Conservation (phyloP, 2,329 filamentous ascomycete species). For the Pestalotiopsis sp. region DNA sequence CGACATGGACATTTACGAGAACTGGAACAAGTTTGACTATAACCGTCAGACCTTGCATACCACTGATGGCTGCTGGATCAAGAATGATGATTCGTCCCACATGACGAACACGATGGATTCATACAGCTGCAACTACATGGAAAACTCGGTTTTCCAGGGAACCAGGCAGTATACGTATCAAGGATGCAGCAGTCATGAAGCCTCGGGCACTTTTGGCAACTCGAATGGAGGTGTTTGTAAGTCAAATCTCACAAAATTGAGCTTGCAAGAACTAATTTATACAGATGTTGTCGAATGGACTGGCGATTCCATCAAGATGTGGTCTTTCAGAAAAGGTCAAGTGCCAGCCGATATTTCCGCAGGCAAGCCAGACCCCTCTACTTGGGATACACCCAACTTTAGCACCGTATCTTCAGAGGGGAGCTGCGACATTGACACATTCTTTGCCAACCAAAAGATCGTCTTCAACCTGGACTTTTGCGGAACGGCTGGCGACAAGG, state of each 20-base stretch:
- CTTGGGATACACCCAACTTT: slow-evolving; percentile 23
- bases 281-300: slow-evolving; percentile 64
- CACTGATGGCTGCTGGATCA: slow-evolving; percentile 36
- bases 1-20: slow-evolving; percentile 70
- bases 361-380: neutral
- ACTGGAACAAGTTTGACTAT: slow-evolving; percentile 54
- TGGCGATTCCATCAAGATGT: slow-evolving; percentile 58
- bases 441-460: slow-evolving; percentile 28
- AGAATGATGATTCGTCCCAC: slow-evolving; percentile 17
- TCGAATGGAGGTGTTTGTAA: slow-evolving; percentile 40
- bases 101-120: slow-evolving; percentile 33
- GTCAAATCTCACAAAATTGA: slow-evolving; percentile 32
- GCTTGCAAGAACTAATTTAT: slow-evolving; percentile 38
- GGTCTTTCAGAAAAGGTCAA: slow-evolving; percentile 58
- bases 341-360: slow-evolving; percentile 51
- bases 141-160: neutral
- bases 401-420: slow-evolving; percentile 22
- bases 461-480: slow-evolving; percentile 24
- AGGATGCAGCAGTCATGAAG: slow-evolving; percentile 42
- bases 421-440: slow-evolving; percentile 26
- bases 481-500: slow-evolving; percentile 18
- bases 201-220: slow-evolving; percentile 34
- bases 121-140: slow-evolving; percentile 32
- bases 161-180: slow-evolving; percentile 34
- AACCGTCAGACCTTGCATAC: slow-evolving; percentile 48